Percentiles rank a stretch among this genome's conserved stretches.
phyloP scores from a whole-genome alignment of 176 grass and related monocot genomes.

The Dactylis glomerata region DNA sequence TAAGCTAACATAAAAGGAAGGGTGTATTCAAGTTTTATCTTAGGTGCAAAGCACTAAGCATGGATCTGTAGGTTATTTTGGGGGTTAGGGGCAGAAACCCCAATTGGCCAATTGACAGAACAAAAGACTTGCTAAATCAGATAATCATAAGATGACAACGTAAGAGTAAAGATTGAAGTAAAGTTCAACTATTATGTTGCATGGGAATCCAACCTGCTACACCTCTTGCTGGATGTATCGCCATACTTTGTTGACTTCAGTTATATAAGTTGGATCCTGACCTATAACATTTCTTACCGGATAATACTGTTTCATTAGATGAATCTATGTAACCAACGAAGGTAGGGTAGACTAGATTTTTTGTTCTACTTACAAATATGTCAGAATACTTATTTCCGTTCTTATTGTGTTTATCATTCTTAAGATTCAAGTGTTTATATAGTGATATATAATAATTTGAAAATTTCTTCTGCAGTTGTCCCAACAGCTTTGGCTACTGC shows the following conservation, averaged over 20 bases:
- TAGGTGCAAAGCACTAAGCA: background rate
- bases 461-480: conserved; percentile 64
- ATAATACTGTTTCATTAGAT: background rate
- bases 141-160: background rate
- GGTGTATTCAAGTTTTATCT: background rate
- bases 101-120: background rate
- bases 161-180: background rate
- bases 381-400: background rate
- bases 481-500: conserved; percentile 93
- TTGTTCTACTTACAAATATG: background rate
- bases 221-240: background rate
- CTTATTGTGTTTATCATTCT: background rate
- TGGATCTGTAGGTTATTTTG: background rate
- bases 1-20: background rate
- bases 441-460: conserved; percentile 21
- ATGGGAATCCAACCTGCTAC: background rate
- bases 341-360: background rate
- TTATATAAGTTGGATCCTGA: background rate
- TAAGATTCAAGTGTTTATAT: background rate
- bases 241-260: background rate
- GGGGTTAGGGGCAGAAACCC: background rate
- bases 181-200: background rate
- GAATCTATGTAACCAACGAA: background rate
- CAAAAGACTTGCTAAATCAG: conserved; percentile 1
- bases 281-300: background rate